These are phyloP conservation scores for Lipomyces sp. DNA, from an alignment of 805 yeast species.

Conservation along the genomic window DNA sequence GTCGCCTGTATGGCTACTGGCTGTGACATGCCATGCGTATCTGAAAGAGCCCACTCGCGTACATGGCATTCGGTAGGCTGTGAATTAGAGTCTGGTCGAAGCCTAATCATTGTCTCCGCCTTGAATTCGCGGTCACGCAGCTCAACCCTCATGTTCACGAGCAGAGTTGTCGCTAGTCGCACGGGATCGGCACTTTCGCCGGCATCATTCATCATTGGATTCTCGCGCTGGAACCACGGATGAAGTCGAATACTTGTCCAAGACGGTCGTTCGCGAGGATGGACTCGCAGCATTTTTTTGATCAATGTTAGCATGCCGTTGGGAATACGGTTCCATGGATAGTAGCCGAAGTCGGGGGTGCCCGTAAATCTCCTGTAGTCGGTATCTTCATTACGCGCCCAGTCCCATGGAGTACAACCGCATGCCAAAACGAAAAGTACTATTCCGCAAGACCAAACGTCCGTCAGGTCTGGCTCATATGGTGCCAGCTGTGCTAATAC, in stretches of 20 bases:
- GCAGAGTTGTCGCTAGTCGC: constrained; percentile 48
- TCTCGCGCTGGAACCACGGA: constrained; percentile 53
- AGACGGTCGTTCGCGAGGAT: constrained; percentile 46
- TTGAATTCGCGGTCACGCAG: constrained; percentile 30
- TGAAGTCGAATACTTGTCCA: constrained; percentile 47
- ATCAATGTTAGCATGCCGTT: constrained; percentile 50
- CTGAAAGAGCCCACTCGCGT: neutral
- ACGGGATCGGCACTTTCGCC: constrained; percentile 56
- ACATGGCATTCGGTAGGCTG: constrained; percentile 18
- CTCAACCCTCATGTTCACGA: constrained; percentile 51
- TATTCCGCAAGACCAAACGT: constrained; percentile 58
- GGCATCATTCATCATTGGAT: constrained; percentile 44
- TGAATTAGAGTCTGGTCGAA: no score
- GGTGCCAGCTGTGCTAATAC: constrained; percentile 44
- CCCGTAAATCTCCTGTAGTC: constrained; percentile 45
- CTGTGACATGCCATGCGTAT: constrained; percentile 18
- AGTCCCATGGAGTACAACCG: constrained; percentile 73
- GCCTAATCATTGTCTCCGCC: no score
- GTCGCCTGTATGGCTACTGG: neutral
- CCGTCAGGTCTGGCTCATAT: constrained; percentile 58
- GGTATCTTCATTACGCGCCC: constrained; percentile 52
- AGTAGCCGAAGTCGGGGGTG: constrained; percentile 29
- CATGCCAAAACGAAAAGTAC: constrained; percentile 58
- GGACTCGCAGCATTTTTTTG: constrained; percentile 51
- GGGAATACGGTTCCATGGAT: constrained; percentile 57